Conservation (phyloP, 1,284 basidiomycete genomes). For the Ceratobasidium sp. region DNA sequence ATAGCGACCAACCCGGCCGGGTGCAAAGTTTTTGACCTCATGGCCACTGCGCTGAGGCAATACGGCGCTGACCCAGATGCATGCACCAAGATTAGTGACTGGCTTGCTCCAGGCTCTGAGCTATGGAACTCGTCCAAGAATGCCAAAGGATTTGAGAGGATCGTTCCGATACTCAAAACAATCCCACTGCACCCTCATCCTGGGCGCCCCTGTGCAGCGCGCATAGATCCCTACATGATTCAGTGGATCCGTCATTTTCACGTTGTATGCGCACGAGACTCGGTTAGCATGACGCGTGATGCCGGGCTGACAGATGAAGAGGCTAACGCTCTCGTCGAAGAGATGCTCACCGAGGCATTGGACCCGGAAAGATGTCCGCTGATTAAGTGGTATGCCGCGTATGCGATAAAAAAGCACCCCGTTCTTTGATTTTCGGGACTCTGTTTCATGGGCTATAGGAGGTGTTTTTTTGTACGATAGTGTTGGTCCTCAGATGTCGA, state of each 20-base stretch:
- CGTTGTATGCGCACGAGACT: neutral
- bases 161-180: neutral
- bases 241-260: neutral
- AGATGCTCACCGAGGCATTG: neutral
- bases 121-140: neutral
- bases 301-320: neutral
- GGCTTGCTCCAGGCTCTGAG: neutral
- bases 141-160: neutral
- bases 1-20: neutral
- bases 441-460: too few relatives aligned
- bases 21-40: neutral
- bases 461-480: too few relatives aligned
- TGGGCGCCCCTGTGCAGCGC: neutral
- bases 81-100: neutral
- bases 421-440: too few relatives aligned
- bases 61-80: neutral
- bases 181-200: neutral
- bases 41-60: neutral
- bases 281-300: neutral
- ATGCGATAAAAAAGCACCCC: conserved; percentile 7
- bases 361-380: neutral
- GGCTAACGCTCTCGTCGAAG: neutral
- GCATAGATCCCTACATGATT: neutral
- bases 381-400: neutral
- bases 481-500: too few relatives aligned